A percentile compares a stretch with the other conserved stretches of the same genome.
phyloP scores from a whole-genome alignment of 192 early-diverging fungal genomes.

The Fimicolochytrium jonesii region DNA sequence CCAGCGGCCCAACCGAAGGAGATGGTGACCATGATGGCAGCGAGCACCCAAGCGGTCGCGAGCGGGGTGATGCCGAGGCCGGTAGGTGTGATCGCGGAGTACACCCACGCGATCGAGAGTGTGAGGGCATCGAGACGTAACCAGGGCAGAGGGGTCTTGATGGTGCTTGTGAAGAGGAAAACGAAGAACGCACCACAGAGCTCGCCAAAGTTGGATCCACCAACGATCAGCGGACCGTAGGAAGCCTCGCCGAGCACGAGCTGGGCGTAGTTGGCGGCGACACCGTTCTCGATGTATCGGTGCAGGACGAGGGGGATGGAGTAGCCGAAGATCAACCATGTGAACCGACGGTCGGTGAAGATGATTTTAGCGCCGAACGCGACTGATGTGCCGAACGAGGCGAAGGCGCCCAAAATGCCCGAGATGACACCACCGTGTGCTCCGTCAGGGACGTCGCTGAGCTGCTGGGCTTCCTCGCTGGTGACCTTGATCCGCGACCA shows the following conservation, averaged over 20 bases:
- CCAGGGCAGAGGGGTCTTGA: conserved; percentile 52
- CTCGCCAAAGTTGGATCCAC: conserved; percentile 62
- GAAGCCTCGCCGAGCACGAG: conserved; percentile 36
- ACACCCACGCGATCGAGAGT: conserved; percentile 23
- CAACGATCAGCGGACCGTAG: conserved; percentile 45
- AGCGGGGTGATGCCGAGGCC: conserved; percentile 29
- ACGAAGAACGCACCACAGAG: conserved; percentile 48
- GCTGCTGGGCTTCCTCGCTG: conserved; percentile 3
- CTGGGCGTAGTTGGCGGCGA: conserved; percentile 49
- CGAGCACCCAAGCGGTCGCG: conserved; percentile 42
- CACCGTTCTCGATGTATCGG: conserved; percentile 50
- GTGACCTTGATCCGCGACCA: conserved; percentile 45
- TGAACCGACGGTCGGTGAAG: conserved; percentile 47
- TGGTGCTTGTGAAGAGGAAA: conserved; percentile 38
- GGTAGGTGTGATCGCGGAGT: conserved; percentile 16
- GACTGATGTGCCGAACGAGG: conserved; percentile 42
- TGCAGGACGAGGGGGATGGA: conserved; percentile 50
- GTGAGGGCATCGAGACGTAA: conserved; percentile 48
- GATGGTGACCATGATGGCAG: conserved; percentile 42
- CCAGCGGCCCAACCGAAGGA: conserved; percentile 61
- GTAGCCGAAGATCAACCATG: conserved; percentile 59
- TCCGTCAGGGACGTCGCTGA: not conserved
- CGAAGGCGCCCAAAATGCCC: conserved; percentile 27
- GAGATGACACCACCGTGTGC: not conserved
- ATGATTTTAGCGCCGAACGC: conserved; percentile 41